Base-by-base conservation (phyloP, 176 grass and related monocot genomes). In the Juncus inflexus region DNA sequence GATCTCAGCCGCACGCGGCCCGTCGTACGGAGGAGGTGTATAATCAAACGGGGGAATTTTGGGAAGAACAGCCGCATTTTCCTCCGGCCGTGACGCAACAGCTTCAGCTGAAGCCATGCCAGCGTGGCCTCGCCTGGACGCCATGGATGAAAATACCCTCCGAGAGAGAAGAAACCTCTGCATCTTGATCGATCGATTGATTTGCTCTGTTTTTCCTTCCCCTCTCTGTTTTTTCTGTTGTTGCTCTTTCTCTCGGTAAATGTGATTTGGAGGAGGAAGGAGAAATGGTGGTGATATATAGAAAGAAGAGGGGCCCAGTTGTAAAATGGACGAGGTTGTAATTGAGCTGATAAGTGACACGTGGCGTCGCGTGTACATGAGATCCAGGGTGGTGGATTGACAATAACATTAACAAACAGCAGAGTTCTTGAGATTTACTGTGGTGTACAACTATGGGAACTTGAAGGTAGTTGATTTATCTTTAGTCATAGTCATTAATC, bases 1-100 rank as follows among this genome's bases (percentile, higher is more conserved):
- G 74, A 96, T 86, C 66, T 96, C 87, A 3, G 77, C 87, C 5
- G 80, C 37, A 14, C 79, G 79, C 9, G 87, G 92, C 47, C 92
- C 92, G 4, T 91, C 71, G 63, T 96, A 96, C 47, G 77, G 87
- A n/a, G 77, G 87, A 53, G 92, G 87, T 14, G 63, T 67, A 66
- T 91, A 91, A 53, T 76, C 74, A 84, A 96, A 91, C 12, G 35
- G 66, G 37, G 92, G 84, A 76, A 91, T 91, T 76, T 65, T 88
- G 7, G 87, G 84, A 15, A 61, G 42, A 14, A 37, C 63, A 6
- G 12, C 12, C 11, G 42, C 75, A 74, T 67, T 68, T 65, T 75
- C 84, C 15, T 60, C 40, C 12, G 39, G 38, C 2, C 58, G 49
- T 11, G 64, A 64, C 38, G 75, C 67, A 12, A 41, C 70, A 49